phyloP scores from a whole-genome alignment of 1,284 basidiomycete genomes.

The Microbotryum intermedium region DNA sequence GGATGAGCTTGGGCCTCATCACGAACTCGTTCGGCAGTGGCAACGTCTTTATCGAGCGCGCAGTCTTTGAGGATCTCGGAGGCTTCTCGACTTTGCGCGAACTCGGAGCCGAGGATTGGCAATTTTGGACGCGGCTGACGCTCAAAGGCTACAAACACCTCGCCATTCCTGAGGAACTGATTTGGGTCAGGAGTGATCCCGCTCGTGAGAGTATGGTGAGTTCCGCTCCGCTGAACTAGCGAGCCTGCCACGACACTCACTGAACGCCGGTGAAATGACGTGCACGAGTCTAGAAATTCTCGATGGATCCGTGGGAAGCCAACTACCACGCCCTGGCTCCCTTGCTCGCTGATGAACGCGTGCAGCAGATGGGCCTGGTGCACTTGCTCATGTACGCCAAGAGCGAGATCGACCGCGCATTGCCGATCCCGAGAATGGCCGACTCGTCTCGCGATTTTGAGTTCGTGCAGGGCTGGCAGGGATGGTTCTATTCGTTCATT shows the following conservation, averaged over 20 bases:
- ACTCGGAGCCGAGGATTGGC: conserved; percentile 29
- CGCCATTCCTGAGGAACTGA: conserved; percentile 23
- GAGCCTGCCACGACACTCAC: not conserved
- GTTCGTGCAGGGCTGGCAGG: conserved; percentile 24
- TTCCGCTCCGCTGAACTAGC: not conserved
- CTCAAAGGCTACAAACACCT: conserved; percentile 6
- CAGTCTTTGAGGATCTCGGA: conserved; percentile 17
- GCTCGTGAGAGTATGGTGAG: conserved; percentile 22
- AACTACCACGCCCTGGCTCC: conserved; percentile 23
- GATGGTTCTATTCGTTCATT: conserved; percentile 28
- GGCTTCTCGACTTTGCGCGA: conserved; percentile 29
- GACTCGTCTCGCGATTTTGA: conserved; percentile 24
- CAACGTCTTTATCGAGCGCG: conserved; percentile 24
- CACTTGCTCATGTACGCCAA: conserved; percentile 25
- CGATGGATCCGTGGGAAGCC: conserved; percentile 29
- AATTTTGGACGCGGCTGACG: conserved; percentile 20
- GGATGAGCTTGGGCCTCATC: conserved; percentile 15
- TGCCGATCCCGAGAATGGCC: conserved; percentile 5
- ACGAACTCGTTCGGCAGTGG: conserved; percentile 26
- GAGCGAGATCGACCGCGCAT: conserved; percentile 2
- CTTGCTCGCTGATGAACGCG: conserved; percentile 21
- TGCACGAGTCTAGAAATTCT: conserved; percentile 21
- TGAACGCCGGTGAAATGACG: no score
- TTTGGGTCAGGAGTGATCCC: conserved; percentile 21
- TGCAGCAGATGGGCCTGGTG: conserved; percentile 21